These are phyloP conservation scores for Auriscalpium microsporum DNA, from an alignment of 768 basidiomycete genomes.

Conservation along the genomic window DNA sequence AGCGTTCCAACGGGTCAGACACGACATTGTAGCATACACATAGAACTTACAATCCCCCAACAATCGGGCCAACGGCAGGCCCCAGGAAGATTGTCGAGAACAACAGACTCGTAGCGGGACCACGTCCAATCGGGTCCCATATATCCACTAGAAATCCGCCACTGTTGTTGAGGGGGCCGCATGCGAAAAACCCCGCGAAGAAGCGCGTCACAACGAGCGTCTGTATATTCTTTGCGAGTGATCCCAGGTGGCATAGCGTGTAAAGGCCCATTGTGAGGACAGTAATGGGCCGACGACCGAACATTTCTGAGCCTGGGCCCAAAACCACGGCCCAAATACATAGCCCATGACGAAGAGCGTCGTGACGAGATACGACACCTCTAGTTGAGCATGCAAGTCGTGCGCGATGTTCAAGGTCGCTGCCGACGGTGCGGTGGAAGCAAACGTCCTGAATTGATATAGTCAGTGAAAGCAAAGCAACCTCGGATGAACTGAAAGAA, in stretches of 20 bases:
- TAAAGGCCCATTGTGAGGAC: slow-evolving; percentile 4
- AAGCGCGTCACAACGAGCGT: slow-evolving; percentile 16
- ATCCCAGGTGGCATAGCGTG: slow-evolving; percentile 6
- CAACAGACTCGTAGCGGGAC: slow-evolving; percentile 10
- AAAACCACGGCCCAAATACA: slow-evolving; percentile 9
- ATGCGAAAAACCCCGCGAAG: slow-evolving; percentile 17
- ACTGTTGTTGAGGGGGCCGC: slow-evolving; percentile 13
- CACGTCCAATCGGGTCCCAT: slow-evolving; percentile 15
- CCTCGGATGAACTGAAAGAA: not conserved
- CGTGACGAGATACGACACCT: slow-evolving; percentile 6
- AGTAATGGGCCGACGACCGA: slow-evolving; percentile 10
- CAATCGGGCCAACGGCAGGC: slow-evolving; percentile 16
- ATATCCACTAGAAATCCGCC: slow-evolving; percentile 17
- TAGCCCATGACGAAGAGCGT: slow-evolving; percentile 7
- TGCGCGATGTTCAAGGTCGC: not conserved
- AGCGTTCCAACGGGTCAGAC: not conserved
- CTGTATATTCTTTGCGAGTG: slow-evolving; percentile 3
- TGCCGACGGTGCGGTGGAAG: slow-evolving; percentile 5
- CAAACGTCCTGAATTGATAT: not conserved
- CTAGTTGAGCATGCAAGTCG: not conserved
- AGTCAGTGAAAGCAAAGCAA: not conserved
- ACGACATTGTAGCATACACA: not conserved
- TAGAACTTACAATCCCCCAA: slow-evolving; percentile 10
- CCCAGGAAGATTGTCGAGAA: slow-evolving; percentile 15
- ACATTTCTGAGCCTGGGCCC: slow-evolving; percentile 12